Conservation (phyloP, 2,329 filamentous ascomycete species). For the Nemania sp. region DNA sequence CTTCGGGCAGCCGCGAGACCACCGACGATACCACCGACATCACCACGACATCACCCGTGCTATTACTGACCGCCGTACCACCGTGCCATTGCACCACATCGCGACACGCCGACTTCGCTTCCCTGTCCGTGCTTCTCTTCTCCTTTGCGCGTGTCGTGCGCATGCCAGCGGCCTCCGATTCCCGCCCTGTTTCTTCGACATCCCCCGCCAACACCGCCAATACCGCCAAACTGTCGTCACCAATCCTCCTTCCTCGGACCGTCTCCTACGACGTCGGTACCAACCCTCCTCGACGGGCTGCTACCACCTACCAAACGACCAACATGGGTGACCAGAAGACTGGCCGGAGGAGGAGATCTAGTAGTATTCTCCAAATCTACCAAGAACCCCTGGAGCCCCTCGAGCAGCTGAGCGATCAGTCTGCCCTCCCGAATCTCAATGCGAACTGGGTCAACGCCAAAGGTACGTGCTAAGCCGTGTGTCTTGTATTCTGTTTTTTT, state of each 20-base stretch:
- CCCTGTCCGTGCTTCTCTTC: too few species aligned
- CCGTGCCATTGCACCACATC: too few species aligned
- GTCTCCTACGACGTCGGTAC: constrained; percentile 88
- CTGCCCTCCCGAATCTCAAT: constrained; percentile 91
- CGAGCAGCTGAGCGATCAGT: constrained; percentile 97
- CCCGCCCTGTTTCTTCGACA: constrained; percentile 27
- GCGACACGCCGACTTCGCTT: too few species aligned
- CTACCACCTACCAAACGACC: constrained; percentile 60
- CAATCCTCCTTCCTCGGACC: constrained; percentile 82
- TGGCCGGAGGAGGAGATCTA: constrained; percentile 87
- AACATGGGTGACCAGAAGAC: constrained; percentile 64
- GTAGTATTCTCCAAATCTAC: constrained; percentile 89
- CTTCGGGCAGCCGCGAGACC: too few species aligned
- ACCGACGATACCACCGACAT: too few species aligned
- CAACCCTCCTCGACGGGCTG: constrained; percentile 67
- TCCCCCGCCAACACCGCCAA: constrained; percentile 55
- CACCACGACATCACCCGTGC: too few species aligned
- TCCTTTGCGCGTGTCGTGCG: too few species aligned
- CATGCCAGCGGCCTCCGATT: too few species aligned
- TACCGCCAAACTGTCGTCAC: constrained; percentile 96
- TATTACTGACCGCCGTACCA: too few species aligned
- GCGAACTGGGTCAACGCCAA: constrained; percentile 99
- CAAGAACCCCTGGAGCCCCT: constrained; percentile 95
- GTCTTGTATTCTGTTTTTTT: too few species aligned
- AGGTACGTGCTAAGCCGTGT: constrained; percentile 61